phyloP scores from a whole-genome alignment of 1,284 basidiomycete genomes.

The Sanghuangporus baumii region DNA sequence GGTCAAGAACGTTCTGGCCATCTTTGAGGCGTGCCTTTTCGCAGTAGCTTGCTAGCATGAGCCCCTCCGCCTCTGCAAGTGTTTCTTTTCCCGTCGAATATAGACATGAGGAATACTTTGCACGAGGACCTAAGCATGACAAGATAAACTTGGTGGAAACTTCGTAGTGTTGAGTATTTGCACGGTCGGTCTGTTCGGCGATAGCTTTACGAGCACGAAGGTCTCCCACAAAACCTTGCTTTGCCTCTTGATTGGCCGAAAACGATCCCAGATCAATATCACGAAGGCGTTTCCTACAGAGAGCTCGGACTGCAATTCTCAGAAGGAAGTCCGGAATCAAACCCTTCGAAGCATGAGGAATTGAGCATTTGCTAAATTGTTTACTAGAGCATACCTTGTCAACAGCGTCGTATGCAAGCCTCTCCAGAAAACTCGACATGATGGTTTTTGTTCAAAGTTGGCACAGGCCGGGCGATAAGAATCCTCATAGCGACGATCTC shows the following conservation, averaged over 20 bases:
- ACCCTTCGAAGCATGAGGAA: conserved; percentile 20
- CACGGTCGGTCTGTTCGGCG: conserved; percentile 64
- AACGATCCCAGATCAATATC: conserved; percentile 60
- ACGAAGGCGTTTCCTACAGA: conserved; percentile 55
- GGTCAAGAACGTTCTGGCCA: conserved; percentile 63
- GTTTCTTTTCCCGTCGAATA: conserved; percentile 64
- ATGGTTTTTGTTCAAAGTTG: background rate
- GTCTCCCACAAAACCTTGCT: conserved; percentile 58
- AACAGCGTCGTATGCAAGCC: conserved; percentile 1
- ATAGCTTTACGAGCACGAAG: conserved; percentile 49
- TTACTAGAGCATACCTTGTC: background rate
- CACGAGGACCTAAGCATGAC: conserved; percentile 55
- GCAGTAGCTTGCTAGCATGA: conserved; percentile 71
- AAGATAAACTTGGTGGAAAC: conserved; percentile 66
- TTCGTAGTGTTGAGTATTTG: conserved; percentile 80
- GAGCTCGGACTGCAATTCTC: conserved; percentile 51
- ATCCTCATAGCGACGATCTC: background rate
- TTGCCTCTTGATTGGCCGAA: conserved; percentile 59
- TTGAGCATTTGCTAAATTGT: background rate
- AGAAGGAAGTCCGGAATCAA: conserved; percentile 59
- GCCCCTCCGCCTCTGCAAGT: conserved; percentile 61
- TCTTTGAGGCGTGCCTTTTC: conserved; percentile 60
- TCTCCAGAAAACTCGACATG: conserved; percentile 1
- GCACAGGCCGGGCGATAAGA: background rate
- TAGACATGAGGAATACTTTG: conserved; percentile 69